phyloP scores from a whole-genome alignment of 192 early-diverging fungal genomes.

The Dissophora ornata region DNA sequence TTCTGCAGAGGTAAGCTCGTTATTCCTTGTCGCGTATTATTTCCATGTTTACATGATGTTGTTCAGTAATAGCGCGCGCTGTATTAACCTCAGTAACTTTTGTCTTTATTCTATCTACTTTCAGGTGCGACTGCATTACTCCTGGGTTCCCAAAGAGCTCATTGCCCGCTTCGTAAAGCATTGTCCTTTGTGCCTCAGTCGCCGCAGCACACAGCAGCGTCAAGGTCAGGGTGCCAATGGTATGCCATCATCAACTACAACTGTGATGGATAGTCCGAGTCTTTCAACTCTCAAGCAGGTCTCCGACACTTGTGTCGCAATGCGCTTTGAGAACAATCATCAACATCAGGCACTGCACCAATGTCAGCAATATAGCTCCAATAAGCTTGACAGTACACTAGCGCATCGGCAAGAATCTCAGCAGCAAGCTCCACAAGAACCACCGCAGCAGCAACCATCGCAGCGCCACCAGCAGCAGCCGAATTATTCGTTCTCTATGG shows the following conservation, averaged over 20 bases:
- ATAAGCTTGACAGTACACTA: too few relatives aligned
- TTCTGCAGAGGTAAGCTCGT: conserved; percentile 57
- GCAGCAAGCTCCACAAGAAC: neutral
- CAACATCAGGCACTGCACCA: too few relatives aligned
- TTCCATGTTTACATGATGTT: too few relatives aligned
- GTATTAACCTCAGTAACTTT: too few relatives aligned
- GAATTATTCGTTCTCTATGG: too few relatives aligned
- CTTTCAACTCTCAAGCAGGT: neutral
- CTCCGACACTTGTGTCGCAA: too few relatives aligned
- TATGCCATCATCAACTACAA: too few relatives aligned
- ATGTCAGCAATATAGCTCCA: too few relatives aligned
- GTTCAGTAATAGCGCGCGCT: too few relatives aligned
- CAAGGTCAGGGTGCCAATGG: too few relatives aligned
- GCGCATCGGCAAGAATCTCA: neutral
- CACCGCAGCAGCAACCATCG: neutral
- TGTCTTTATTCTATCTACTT: neutral
- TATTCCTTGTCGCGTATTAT: neutral
- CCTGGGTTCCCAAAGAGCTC: conserved; percentile 62
- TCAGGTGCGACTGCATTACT: conserved; percentile 59
- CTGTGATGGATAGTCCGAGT: too few relatives aligned
- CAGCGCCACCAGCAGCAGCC: neutral
- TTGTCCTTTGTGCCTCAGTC: conserved; percentile 56
- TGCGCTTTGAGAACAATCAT: too few relatives aligned
- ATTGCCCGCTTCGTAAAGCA: conserved; percentile 62
- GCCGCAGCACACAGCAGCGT: conserved; percentile 42